Conservation (phyloP, 768 basidiomycete species). For the Leccinum truebloodii region DNA sequence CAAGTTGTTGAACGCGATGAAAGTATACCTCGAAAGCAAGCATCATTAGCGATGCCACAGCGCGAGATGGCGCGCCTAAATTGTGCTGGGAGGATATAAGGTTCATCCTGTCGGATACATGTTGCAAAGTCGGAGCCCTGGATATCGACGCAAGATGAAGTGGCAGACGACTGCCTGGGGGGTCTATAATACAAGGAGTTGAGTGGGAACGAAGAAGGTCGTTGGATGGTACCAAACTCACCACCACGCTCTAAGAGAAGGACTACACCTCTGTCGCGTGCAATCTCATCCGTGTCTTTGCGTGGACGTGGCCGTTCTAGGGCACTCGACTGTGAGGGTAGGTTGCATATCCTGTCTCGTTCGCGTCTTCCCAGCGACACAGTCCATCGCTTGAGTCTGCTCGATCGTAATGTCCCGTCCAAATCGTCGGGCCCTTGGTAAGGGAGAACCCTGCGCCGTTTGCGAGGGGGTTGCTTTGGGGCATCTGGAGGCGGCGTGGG, state of each 20-base stretch:
- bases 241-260: conserved; percentile 68
- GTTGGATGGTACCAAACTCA: conserved; percentile 25
- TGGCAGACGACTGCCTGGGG: conserved; percentile 68
- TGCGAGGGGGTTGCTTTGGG: conserved; percentile 64
- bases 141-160: conserved; percentile 75
- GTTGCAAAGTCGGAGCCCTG: conserved; percentile 71
- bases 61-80: conserved; percentile 56
- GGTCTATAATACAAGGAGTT: conserved; percentile 42
- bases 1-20: neutral
- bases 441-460: conserved; percentile 65
- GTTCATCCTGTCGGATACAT: conserved; percentile 77
- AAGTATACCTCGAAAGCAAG: conserved; percentile 73
- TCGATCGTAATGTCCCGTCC: conserved; percentile 56
- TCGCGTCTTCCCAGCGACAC: conserved; percentile 72
- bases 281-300: conserved; percentile 64
- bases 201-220: neutral
- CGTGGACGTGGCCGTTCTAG: conserved; percentile 47
- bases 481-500: conserved; percentile 63
- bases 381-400: conserved; percentile 72
- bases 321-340: conserved; percentile 48
- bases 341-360: conserved; percentile 62
- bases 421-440: conserved; percentile 71
- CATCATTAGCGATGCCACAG: conserved; percentile 68
- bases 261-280: conserved; percentile 65
- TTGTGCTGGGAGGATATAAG: conserved; percentile 81